Base-by-base conservation (phyloP, 2,329 filamentous ascomycete species). In the Nannizziopsis arthrosporioides region DNA sequence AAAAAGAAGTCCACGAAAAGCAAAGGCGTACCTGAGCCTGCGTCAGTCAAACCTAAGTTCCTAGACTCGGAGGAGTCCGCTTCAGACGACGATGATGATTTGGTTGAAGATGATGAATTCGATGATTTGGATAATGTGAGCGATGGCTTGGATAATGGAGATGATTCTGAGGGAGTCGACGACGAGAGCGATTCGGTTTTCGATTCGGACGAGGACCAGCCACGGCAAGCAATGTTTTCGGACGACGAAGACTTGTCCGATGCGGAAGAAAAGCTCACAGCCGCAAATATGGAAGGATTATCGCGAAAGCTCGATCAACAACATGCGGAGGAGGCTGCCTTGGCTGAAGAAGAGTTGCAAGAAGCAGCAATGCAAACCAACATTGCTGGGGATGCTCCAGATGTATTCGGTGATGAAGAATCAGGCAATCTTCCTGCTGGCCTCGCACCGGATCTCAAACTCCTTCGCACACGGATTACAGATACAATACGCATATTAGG, bases 241-340 rank as follows among this genome's bases (percentile, higher is more conserved):
- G 92, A 96, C 55, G 90, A 96, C 61, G 88, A 93, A 57, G 85
- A 90, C 55, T 82, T 88, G 44, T 89, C 84, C 1, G 87, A 93
- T 58, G 82, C 80, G 4, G 87, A 94, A 68, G 89, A 95, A 68
- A 83, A 82, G 63, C 76, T 98, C 56, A 98, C 87, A 44, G 89
- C 89, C 1, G 92, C 92, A 53, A 98, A 98, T 66, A 96, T 98
- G 54, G 92, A 84, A 59, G 92, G 92, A 50, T 72, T 98, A 48
- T 89, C 90, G 48, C 76, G 81, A 57, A 90, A 88, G 65, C 69
- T 98, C 49, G 90, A 98, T 63, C 73, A 78, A 59, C 73, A 92
- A 61, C 73, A 77, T 61, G 84, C 84, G 39, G 76, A 83, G 51
- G 85, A 94, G 54, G 86, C 82, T 14, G 87, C 81, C 18, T 85